These are phyloP conservation scores for Porcisia deanei DNA, from an alignment of 208 protist genomes.

Conservation along the genomic window DNA sequence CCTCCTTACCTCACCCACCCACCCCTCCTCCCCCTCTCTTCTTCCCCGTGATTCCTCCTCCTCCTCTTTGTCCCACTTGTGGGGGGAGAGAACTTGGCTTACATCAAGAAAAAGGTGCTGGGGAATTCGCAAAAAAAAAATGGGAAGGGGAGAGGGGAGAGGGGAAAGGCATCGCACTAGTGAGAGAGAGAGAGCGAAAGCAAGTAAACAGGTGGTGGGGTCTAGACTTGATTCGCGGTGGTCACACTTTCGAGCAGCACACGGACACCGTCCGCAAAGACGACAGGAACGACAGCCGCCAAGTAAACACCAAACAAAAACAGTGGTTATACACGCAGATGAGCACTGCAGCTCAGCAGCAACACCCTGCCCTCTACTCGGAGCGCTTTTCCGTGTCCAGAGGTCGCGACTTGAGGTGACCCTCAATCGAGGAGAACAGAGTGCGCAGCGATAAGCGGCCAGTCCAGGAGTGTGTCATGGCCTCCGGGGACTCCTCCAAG, in stretches of 20 bases:
- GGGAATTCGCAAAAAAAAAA: not conserved
- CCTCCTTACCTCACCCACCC: not conserved
- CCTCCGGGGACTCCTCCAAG: conserved; percentile 19
- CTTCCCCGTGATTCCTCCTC: not conserved
- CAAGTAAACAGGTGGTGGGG: not conserved
- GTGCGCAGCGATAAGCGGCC: conserved; percentile 43
- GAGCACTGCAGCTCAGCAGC: not conserved
- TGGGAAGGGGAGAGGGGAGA: not conserved
- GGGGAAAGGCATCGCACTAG: not conserved
- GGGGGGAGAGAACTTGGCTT: not conserved
- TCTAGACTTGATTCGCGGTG: not conserved
- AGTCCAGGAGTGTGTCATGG: conserved; percentile 41
- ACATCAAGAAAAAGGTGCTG: not conserved
- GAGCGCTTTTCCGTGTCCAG: not conserved
- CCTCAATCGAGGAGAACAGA: conserved; percentile 33
- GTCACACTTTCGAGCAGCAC: not conserved
- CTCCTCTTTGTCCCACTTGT: not conserved
- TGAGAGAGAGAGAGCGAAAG: not conserved
- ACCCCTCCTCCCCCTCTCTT: not conserved
- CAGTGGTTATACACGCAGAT: not conserved
- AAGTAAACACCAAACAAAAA: not conserved
- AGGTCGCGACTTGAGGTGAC: conserved; percentile 17
- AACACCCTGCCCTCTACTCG: not conserved
- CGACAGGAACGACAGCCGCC: not conserved
- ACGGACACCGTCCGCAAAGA: not conserved